Percentiles rank a stretch among this genome's conserved stretches.
Evolutionary conservation across 2,329 filamentous ascomycete species (phyloP).

Genomic region (Orbilia quercus): DNA sequence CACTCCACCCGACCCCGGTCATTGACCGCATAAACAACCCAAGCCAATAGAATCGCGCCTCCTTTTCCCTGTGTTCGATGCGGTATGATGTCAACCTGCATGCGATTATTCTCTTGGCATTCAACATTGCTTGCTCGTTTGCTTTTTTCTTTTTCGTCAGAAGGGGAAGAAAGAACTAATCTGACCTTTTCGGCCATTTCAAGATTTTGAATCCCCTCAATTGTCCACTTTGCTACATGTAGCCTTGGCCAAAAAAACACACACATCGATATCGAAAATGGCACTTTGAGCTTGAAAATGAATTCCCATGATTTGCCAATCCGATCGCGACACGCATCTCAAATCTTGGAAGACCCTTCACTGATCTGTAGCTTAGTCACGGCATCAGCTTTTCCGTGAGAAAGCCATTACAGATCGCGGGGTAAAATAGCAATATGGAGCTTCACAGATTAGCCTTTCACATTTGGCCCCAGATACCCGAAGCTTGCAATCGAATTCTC

Average conservation of each 20-base stretch:
- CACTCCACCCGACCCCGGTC: slow-evolving; percentile 21
- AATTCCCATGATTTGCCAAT: background rate
- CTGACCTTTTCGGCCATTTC: slow-evolving; percentile 4
- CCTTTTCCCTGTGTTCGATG: slow-evolving; percentile 14
- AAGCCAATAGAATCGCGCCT: slow-evolving; percentile 43
- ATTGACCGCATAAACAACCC: slow-evolving; percentile 43
- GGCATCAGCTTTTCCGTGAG: too few relatives aligned
- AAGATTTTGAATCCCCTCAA: slow-evolving; percentile 11
- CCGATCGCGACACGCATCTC: slow-evolving; percentile 4
- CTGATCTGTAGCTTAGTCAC: too few relatives aligned
- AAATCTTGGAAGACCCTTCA: too few relatives aligned
- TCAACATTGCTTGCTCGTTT: slow-evolving; percentile 13
- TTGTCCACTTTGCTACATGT: background rate
- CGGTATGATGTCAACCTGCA: slow-evolving; percentile 26
- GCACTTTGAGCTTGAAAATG: too few relatives aligned
- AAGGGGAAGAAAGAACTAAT: background rate
- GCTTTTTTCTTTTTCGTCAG: slow-evolving; percentile 9
- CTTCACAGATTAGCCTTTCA: slow-evolving; percentile 3
- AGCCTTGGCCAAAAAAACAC: background rate
- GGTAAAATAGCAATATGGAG: slow-evolving; percentile 22
- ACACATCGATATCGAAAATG: slow-evolving; percentile 13
- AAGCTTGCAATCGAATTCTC: slow-evolving; percentile 17
- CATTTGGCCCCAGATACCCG: slow-evolving; percentile 18
- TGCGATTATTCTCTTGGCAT: slow-evolving; percentile 19
- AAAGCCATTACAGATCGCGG: slow-evolving; percentile 41